A percentile compares a stretch with the other conserved stretches of the same genome.
Conservation (phyloP, 75 land plant genomes). For the Azolla pinnata region DNA sequence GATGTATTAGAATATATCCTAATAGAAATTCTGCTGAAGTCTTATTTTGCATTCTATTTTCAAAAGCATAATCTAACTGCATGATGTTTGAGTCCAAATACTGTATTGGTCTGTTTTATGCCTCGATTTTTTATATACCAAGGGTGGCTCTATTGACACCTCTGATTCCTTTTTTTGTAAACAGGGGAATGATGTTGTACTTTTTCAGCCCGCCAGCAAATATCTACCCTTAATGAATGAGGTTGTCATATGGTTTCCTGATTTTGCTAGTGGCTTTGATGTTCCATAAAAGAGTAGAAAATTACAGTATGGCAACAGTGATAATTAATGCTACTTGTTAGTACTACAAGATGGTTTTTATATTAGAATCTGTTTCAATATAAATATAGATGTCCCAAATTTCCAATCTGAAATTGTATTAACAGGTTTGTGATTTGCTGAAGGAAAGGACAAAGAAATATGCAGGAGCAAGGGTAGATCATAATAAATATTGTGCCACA, state of each 20-base stretch:
- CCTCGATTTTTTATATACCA: not conserved
- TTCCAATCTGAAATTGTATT: not conserved
- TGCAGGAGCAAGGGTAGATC: constrained; percentile 34
- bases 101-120: no score
- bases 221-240: constrained; percentile 74
- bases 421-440: constrained; percentile 16
- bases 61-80: no score
- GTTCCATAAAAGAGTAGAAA: not conserved
- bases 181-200: constrained; percentile 63
- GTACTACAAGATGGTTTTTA: not conserved
- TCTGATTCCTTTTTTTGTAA: not conserved
- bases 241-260: constrained; percentile 29
- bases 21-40: no score
- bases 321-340: not conserved
- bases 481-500: constrained; percentile 39
- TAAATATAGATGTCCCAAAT: not conserved
- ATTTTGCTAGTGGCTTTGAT: not conserved
- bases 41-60: no score
- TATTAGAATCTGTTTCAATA: not conserved
- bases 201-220: constrained; percentile 90
- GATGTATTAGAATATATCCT: no score
- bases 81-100: no score
- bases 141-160: not conserved
- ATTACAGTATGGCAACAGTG: not conserved
- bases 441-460: constrained; percentile 19